Base-by-base conservation (phyloP, 106 monocot species). In the Dendrobium chrysotoxum region DNA sequence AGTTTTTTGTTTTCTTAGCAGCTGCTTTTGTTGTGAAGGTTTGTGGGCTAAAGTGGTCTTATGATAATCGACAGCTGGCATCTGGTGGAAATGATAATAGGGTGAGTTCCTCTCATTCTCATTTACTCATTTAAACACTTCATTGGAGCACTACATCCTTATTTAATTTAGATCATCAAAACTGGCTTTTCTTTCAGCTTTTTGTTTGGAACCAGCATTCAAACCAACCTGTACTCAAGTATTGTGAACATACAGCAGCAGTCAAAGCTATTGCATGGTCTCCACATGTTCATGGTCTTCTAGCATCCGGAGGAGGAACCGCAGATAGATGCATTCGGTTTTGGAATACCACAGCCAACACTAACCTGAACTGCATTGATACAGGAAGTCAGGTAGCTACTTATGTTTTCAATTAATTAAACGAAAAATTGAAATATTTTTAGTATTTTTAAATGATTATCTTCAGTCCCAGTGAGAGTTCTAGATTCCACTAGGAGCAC, bases 191-290 rank as follows among this genome's bases (percentile, higher is more conserved):
- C 75, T 44, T 86, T 72, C 91, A 99, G 99, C 93, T 99, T 75
- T 91, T 95, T 79, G 89, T 99, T 53, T 99, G 99, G 99, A 99
- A 95, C 80, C 85, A 93, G 81, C 89, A 99, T 86, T 90, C 95
- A 45, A 89, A 81, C 17, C 86, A 95, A 65, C 99, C 99, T 31
- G 88, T 91, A 45, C 88, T 88, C 21, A 99, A 99, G 80, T 99
- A 95, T 75, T 91, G 85, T 80, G 93, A 99, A 77, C 99, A 99
- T 76, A 99, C 93, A 50, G 99, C 99, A 79, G 99, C 99, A 79
- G 99, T 99, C 53, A 99, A 99, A 84, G 99, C 99, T 76, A 93
- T 99, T 85, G 95, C 99, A 3, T 99, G 99, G 99, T 99, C 99
- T 53, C 99, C 99, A 47, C 99, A 95, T 86, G 78, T 90, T 18